A percentile compares a stretch with the other conserved stretches of the same genome.
These are phyloP conservation scores for Endoconidiophora laricicola DNA, from an alignment of 2,329 filamentous ascomycete species.

Conservation along the genomic window DNA sequence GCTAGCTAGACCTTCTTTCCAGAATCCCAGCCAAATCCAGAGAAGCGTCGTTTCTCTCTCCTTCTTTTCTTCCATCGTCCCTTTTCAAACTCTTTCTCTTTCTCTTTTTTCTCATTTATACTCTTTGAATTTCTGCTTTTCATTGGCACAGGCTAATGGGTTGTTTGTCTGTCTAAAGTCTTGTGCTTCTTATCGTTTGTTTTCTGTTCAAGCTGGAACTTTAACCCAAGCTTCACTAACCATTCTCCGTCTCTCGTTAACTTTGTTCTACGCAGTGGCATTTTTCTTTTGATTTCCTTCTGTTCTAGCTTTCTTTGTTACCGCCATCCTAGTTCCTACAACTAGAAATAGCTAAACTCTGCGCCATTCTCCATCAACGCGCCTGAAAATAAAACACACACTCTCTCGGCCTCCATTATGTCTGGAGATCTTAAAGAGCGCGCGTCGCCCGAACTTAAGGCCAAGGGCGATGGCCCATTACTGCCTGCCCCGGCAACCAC, in stretches of 20 bases:
- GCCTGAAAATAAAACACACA: neutral
- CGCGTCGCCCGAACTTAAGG: conserved; percentile 59
- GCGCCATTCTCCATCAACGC: neutral
- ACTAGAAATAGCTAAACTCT: neutral
- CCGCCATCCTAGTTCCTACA: neutral
- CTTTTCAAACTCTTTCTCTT: neutral
- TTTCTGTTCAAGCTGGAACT: neutral
- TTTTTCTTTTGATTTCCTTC: neutral
- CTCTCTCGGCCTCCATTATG: conserved; percentile 17
- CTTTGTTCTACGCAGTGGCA: neutral
- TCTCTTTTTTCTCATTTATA: neutral
- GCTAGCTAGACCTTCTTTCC: no score
- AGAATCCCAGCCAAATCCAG: neutral
- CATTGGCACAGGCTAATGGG: neutral
- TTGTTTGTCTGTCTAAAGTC: neutral
- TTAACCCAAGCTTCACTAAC: neutral
- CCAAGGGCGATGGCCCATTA: conserved; percentile 26
- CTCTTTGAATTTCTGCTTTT: neutral
- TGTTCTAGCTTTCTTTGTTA: neutral
- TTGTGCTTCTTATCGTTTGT: neutral
- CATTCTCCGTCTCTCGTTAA: conserved; percentile 4
- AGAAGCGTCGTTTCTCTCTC: neutral
- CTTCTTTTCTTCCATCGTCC: neutral
- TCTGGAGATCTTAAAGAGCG: conserved; percentile 61
- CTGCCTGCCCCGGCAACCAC: conserved; percentile 56